Evolutionary conservation across 2,329 filamentous ascomycete species (phyloP), one percentile per base, ranked within the genome.

Genomic region (Pezicula rhizophila): DNA sequence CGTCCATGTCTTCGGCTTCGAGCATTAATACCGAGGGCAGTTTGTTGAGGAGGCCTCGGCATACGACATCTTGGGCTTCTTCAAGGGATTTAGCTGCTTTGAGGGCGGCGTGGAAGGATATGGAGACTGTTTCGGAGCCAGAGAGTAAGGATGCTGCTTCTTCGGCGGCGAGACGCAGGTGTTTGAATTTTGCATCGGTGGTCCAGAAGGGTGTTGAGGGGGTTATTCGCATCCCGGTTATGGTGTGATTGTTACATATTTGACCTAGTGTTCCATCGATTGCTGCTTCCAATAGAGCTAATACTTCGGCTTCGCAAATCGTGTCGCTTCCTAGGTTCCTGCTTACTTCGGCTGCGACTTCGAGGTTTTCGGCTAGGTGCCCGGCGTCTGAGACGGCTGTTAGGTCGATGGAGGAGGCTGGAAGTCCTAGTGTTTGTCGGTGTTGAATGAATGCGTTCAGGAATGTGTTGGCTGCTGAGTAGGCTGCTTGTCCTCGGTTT

Each of bases 151-250:
- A 61, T 33, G 64, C 64, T 8, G 65, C 65, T 0, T 64, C 68
- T 8, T 69, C 65, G 1, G 66, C 68, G 7, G 62, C 64, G 6
- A 57, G 47, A 34, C 56, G 56, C 1, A 80, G 67, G 28, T 70
- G 66, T 48, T 72, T 71, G 63, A 80, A 80, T 59, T 77, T 79
- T 46, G 72, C 74, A 43, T 82, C 78, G 2, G 68, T 60, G 3
- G 70, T 71, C 71, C 77, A 81, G 65, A 78, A 80, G 0, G 75
- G 76, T 10, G 49, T 64, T 3, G 64, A 64, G 5, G 69, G 67
- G 18, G 69, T 73, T 52, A 79, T 72, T 47, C 71, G 68, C 60
- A 80, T 70, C 2, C 78, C 78, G 0, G 77, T 80, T 52, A 80
- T 76, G 34, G 70, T 71, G 57, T 80, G 77, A 38, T 65, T 68